These are phyloP conservation scores for Fomitopsis betulina DNA, from an alignment of 1,284 basidiomycete genomes.

Conservation along the genomic window DNA sequence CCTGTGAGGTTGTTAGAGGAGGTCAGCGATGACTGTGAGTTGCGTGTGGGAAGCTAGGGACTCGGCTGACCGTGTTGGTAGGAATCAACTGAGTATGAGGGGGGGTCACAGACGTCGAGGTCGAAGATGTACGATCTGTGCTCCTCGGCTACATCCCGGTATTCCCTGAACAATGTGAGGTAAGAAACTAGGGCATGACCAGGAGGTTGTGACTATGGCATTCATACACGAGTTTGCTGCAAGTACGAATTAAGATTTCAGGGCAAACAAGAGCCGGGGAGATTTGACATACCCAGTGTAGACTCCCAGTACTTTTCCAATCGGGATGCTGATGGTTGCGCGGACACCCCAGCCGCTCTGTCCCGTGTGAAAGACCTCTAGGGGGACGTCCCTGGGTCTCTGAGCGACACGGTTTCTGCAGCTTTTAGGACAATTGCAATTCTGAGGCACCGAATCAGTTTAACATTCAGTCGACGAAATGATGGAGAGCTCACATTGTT, in stretches of 20 bases:
- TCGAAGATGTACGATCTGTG: conserved; percentile 49
- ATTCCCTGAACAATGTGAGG: conserved; percentile 26
- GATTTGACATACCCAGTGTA: conserved; percentile 52
- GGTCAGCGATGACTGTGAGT: too few relatives aligned
- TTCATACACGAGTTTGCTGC: conserved; percentile 3
- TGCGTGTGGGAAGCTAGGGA: not conserved
- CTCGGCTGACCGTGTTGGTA: conserved; percentile 40
- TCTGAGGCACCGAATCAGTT: conserved; percentile 11
- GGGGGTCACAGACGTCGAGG: conserved; percentile 50
- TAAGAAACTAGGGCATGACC: not conserved
- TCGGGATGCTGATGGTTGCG: conserved; percentile 31
- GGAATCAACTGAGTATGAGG: conserved; percentile 45
- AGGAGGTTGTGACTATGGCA: not conserved
- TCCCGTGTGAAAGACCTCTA: conserved; percentile 33
- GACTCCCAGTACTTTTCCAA: conserved; percentile 55
- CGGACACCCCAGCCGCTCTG: conserved; percentile 34
- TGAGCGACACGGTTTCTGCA: conserved; percentile 36
- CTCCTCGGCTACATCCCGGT: conserved; percentile 34
- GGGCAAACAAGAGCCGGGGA: not conserved
- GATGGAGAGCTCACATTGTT: conserved; percentile 39
- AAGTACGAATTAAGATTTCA: not conserved
- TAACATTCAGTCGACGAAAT: not conserved
- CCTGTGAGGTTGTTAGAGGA: conserved; percentile 31
- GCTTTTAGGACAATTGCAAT: conserved; percentile 17
- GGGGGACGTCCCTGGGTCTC: conserved; percentile 28